Evolutionary conservation across 129 eudicot genomes (phyloP).

Genomic region (Erigeron canadensis): DNA sequence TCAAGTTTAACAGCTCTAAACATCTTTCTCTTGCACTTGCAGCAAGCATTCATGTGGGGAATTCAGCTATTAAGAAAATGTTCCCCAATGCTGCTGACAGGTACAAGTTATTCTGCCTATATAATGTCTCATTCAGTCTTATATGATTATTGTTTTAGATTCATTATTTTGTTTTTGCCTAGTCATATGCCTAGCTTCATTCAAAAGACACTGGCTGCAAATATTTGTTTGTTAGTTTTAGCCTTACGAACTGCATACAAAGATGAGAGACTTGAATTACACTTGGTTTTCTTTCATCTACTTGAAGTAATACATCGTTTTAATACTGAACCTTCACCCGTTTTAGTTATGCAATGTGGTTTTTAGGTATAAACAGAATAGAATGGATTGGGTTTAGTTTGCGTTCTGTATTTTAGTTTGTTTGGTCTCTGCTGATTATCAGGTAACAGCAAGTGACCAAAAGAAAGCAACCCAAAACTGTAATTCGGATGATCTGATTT

Average conservation of each 20-base stretch:
- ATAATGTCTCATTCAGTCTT: conserved; percentile 24
- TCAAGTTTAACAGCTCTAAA: conserved; percentile 89
- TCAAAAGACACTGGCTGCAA: conserved; percentile 12
- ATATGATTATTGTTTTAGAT: conserved; percentile 19
- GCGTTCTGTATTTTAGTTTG: too few species aligned
- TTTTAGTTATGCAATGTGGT: too few species aligned
- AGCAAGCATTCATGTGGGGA: conserved; percentile 56
- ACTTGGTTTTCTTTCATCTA: not conserved
- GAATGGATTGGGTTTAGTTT: too few species aligned
- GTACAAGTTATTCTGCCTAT: conserved; percentile 46
- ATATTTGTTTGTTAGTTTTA: conserved; percentile 29
- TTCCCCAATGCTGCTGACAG: conserved; percentile 43
- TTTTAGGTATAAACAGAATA: too few species aligned
- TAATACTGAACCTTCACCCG: too few species aligned
- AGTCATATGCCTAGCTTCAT: conserved; percentile 21
- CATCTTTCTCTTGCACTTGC: conserved; percentile 75
- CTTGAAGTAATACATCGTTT: not conserved
- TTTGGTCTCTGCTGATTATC: too few species aligned
- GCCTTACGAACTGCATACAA: conserved; percentile 20
- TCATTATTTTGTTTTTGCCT: conserved; percentile 16
- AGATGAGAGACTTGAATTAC: conserved; percentile 20
- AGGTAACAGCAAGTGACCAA: too few species aligned
- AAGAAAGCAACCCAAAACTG: too few species aligned
- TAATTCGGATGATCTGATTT: too few species aligned
- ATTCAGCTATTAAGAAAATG: conserved; percentile 66